Evolutionary conservation across 2,329 filamentous ascomycete species (phyloP), one percentile per base, ranked within the genome.

Genomic region (Colletotrichum tofieldiae): DNA sequence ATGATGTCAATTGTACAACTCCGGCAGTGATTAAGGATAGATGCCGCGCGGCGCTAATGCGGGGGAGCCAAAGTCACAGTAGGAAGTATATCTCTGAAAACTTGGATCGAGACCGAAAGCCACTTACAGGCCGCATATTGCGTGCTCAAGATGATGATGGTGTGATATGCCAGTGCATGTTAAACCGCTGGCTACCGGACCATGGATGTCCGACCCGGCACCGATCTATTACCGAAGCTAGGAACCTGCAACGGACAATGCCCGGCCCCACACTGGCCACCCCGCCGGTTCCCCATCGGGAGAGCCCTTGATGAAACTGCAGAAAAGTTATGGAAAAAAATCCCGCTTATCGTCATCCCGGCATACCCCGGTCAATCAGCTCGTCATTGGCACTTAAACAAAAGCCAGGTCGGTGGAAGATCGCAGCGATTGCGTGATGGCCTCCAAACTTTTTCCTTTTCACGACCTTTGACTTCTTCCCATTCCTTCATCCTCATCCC

Each of bases 61-160:
- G 59, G 59, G 49, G 51, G 5, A 26, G 43, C 20, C 43, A 20
- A 45, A 20, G 43, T 20, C 20, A 20, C 45, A 4, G n/a, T 26
- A 26, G 45, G 7, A 9, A 23, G 47, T 26, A 26, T 23, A 7
- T 4, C 20, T 49, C 9, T 26, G n/a, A 49, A 49, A 49, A 5
- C 23, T 26, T 39, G 55, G 55, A 58, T 41, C n/a, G n/a, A 16
- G 47, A 29, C n/a, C 26, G 26, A 32, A 32, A 32, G 26, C 26
- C 51, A 26, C 51, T 32, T 32, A 9, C n/a, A 14, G n/a, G 7
- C 32, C 35, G 32, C 54, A 39, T 16, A 67, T 71, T 67, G 58
- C 68, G 68, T 63, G 64, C 37, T 71, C 5, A 26, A 32, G 16
- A 26, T 67, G n/a, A 39, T 29, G 52, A 68, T 71, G 58, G n/a